Conservation (phyloP, 352 stramenopile species). For the Phytophthora idaei region DNA sequence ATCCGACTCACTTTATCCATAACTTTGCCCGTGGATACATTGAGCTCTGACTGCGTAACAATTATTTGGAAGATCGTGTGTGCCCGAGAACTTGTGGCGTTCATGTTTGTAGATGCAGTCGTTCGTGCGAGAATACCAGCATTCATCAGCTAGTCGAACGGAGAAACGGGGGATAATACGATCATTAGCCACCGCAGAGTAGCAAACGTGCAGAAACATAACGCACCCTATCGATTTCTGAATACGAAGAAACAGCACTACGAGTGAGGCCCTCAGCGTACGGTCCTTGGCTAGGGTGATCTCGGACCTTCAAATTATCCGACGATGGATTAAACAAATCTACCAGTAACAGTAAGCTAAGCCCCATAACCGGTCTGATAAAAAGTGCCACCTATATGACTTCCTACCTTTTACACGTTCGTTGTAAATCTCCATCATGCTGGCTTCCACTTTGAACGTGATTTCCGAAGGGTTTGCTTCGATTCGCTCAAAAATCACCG, state of each 20-base stretch:
- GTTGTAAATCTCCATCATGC: constrained; percentile 93
- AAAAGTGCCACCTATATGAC: background rate
- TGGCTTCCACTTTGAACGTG: constrained; percentile 88
- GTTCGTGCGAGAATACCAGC: constrained; percentile 81
- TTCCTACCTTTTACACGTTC: constrained; percentile 80
- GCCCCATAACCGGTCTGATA: background rate
- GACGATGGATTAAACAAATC: constrained; percentile 86
- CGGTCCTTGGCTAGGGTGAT: constrained; percentile 83
- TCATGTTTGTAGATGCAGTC: constrained; percentile 89
- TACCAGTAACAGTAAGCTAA: constrained; percentile 8
- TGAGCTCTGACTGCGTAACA: constrained; percentile 79
- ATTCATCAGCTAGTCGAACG: constrained; percentile 72
- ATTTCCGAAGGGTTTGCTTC: constrained; percentile 45
- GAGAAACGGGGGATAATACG: background rate
- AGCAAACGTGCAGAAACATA: background rate
- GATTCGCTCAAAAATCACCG: constrained; percentile 88
- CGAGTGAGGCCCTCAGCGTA: constrained; percentile 85
- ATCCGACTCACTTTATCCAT: constrained; percentile 88
- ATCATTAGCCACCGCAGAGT: background rate
- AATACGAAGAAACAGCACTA: constrained; percentile 80
- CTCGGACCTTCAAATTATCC: constrained; percentile 89
- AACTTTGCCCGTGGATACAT: constrained; percentile 70
- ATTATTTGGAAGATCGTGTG: constrained; percentile 90
- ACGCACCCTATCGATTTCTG: constrained; percentile 75
- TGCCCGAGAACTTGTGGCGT: constrained; percentile 80